Evolutionary conservation across 805 yeast genomes (phyloP).

Genomic region (Lipomyces starkeyi): DNA sequence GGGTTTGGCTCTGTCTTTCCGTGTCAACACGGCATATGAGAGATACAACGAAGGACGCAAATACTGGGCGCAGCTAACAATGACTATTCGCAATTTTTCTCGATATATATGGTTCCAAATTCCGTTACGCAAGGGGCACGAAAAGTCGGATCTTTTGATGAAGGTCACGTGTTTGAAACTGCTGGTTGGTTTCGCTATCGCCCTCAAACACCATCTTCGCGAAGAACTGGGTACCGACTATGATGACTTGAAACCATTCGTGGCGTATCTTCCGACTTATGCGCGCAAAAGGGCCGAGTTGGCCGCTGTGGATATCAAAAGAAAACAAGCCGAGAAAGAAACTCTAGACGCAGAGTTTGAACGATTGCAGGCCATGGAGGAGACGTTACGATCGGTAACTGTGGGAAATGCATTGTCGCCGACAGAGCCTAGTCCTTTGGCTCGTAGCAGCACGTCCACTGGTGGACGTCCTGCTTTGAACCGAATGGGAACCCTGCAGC

Average conservation of each 20-base stretch:
- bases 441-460: neutral
- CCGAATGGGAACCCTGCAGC: neutral
- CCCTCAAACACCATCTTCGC: constrained; percentile 37
- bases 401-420: neutral
- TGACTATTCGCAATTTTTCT: constrained; percentile 28
- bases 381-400: neutral
- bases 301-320: constrained; percentile 11
- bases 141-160: constrained; percentile 22
- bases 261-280: constrained; percentile 36
- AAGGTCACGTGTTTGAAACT: constrained; percentile 29
- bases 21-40: constrained; percentile 37
- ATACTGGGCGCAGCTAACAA: constrained; percentile 33
- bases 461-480: neutral
- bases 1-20: constrained; percentile 32
- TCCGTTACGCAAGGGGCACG: constrained; percentile 32
- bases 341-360: constrained; percentile 13
- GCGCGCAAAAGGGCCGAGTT: constrained; percentile 28
- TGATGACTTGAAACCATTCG: constrained; percentile 33
- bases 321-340: constrained; percentile 10
- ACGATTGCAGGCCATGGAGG: constrained; percentile 18
- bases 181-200: constrained; percentile 32
- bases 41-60: constrained; percentile 36
- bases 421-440: neutral
- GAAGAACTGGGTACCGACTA: constrained; percentile 37
- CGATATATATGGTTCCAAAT: constrained; percentile 33